A percentile compares a stretch with the other conserved stretches of the same genome.
Evolutionary conservation across 257 asterid genomes (phyloP).

Genomic region (Nicotiana noctiflora): DNA sequence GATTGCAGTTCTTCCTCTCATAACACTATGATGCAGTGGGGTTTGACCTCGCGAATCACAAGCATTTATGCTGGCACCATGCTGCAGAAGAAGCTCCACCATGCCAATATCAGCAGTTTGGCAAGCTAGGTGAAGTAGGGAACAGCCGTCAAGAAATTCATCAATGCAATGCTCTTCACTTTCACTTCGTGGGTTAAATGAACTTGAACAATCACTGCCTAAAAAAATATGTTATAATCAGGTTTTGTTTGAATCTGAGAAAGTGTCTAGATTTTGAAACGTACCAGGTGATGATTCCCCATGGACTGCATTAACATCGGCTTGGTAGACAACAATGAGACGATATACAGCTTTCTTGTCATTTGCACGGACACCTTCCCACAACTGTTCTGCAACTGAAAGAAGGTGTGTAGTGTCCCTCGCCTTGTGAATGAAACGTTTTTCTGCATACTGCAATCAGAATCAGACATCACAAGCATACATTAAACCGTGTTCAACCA

Average conservation of each 20-base stretch:
- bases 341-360: conserved; percentile 81
- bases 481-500: not conserved
- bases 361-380: conserved; percentile 70
- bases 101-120: conserved; percentile 80
- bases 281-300: conserved; percentile 41
- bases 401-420: conserved; percentile 42
- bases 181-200: conserved; percentile 26
- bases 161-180: conserved; percentile 29
- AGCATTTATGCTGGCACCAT: conserved; percentile 57
- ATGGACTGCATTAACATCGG: conserved; percentile 56
- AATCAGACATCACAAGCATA: not conserved
- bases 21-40: conserved; percentile 73
- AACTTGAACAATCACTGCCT: conserved; percentile 34
- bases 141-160: conserved; percentile 52
- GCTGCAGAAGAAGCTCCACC: conserved; percentile 90
- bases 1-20: conserved; percentile 54
- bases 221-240: conserved; percentile 24
- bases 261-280: conserved; percentile 29
- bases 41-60: conserved; percentile 70
- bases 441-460: conserved; percentile 62
- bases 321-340: conserved; percentile 57
- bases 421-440: conserved; percentile 53
- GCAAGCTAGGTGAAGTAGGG: conserved; percentile 89
- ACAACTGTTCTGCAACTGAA: conserved; percentile 66
- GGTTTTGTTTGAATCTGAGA: conserved; percentile 14